These are phyloP conservation scores for Fusarium sp. DNA, from an alignment of 2,329 filamentous ascomycete species.

Conservation along the genomic window DNA sequence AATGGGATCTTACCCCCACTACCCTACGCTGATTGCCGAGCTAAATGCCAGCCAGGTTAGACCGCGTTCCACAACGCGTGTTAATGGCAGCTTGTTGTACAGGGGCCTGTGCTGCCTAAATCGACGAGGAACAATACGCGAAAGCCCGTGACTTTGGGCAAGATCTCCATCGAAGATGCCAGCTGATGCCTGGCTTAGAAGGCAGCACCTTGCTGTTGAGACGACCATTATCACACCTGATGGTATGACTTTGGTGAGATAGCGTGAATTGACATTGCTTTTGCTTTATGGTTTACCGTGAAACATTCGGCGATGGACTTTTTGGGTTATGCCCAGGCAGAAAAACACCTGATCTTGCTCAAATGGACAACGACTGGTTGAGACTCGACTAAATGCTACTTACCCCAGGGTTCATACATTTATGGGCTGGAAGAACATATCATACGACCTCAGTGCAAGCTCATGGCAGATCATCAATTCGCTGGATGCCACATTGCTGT, in stretches of 20 bases:
- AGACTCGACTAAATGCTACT: background rate
- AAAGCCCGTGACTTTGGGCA: constrained; percentile 44
- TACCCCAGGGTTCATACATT: background rate
- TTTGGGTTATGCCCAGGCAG: constrained; percentile 32
- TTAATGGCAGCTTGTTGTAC: constrained; percentile 10
- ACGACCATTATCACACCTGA: constrained; percentile 24
- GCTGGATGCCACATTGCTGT: background rate
- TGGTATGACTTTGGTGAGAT: constrained; percentile 13
- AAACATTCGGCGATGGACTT: constrained; percentile 24
- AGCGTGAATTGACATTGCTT: constrained; percentile 34
- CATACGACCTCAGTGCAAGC: background rate
- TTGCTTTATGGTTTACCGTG: constrained; percentile 4
- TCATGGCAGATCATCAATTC: background rate
- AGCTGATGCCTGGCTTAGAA: constrained; percentile 44
- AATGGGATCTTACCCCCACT: constrained; percentile 14
- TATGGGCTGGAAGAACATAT: background rate
- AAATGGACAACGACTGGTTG: background rate
- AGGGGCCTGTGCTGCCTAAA: constrained; percentile 47
- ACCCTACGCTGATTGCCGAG: constrained; percentile 7
- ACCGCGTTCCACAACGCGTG: constrained; percentile 31
- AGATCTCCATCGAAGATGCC: background rate
- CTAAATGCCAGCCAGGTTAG: constrained; percentile 24
- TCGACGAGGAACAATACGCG: constrained; percentile 31
- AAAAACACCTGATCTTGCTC: constrained; percentile 3
- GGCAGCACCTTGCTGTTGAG: constrained; percentile 1